Conservation (phyloP, 805 yeast species). For the Saccharomycopsis sp. region DNA sequence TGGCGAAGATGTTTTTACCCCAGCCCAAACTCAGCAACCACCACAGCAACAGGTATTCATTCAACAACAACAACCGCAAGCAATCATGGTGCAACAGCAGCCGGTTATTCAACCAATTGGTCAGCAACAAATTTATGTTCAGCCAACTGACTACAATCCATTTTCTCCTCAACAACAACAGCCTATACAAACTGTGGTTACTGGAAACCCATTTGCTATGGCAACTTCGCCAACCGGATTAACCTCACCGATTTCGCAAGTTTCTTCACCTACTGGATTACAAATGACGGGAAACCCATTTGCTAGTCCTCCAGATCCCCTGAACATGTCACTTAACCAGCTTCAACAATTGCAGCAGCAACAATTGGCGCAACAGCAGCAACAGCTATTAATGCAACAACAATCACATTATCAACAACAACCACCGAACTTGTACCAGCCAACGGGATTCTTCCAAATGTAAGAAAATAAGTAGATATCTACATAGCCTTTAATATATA, state of each 20-base stretch:
- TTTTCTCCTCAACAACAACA: constrained; percentile 3
- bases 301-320: constrained; percentile 16
- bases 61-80: constrained; percentile 1
- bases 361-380: constrained; percentile 7
- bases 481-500: no score
- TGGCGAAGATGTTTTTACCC: constrained; percentile 9
- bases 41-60: background rate
- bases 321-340: constrained; percentile 2
- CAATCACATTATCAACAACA: constrained; percentile 8
- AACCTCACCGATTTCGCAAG: constrained; percentile 5
- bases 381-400: constrained; percentile 14
- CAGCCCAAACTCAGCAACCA: constrained; percentile 3
- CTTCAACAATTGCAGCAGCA: constrained; percentile 1
- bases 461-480: no score
- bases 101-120: constrained; percentile 4
- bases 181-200: constrained; percentile 7
- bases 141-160: constrained; percentile 8
- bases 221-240: constrained; percentile 1
- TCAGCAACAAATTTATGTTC: constrained; percentile 11
- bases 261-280: background rate
- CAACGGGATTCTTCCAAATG: constrained; percentile 11
- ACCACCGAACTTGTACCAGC: constrained; percentile 9
- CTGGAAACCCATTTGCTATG: constrained; percentile 17
- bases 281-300: constrained; percentile 23
- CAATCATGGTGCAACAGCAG: constrained; percentile 7